Evolutionary conservation across 2,329 filamentous ascomycete genomes (phyloP).

Genomic region (Calonectria hawksworthii): DNA sequence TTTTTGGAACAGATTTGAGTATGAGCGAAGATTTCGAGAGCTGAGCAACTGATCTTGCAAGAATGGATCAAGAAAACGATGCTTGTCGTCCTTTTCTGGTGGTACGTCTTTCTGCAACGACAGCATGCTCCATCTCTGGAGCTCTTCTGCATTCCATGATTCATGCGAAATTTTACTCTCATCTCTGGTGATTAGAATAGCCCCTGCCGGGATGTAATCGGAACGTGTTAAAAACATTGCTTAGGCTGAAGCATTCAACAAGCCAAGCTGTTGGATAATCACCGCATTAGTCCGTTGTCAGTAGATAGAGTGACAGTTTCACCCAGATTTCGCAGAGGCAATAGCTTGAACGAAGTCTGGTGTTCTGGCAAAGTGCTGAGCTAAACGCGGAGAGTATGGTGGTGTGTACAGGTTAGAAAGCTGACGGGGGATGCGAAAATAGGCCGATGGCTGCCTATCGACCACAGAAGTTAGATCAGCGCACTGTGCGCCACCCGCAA

Average conservation of each 20-base stretch:
- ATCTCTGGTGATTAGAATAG: constrained; percentile 48
- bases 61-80: constrained; percentile 28
- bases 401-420: constrained; percentile 7
- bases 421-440: neutral
- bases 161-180: constrained; percentile 33
- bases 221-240: constrained; percentile 36
- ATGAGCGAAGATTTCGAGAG: constrained; percentile 39
- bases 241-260: neutral
- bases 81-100: neutral
- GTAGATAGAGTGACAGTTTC: neutral
- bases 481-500: neutral
- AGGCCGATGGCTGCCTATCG: constrained; percentile 9
- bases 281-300: neutral
- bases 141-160: constrained; percentile 25
- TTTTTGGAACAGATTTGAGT: constrained; percentile 49
- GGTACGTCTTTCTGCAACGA: constrained; percentile 33
- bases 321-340: no score
- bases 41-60: constrained; percentile 49
- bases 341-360: neutral
- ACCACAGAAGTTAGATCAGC: neutral
- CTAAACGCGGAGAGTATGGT: neutral
- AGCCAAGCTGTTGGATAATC: neutral
- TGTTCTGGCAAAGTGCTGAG: neutral
- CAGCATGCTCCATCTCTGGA: constrained; percentile 48
- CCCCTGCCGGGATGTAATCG: constrained; percentile 58